Base-by-base conservation (phyloP, 2,329 filamentous ascomycete genomes). In the Ophiostoma himal-ulmi region DNA sequence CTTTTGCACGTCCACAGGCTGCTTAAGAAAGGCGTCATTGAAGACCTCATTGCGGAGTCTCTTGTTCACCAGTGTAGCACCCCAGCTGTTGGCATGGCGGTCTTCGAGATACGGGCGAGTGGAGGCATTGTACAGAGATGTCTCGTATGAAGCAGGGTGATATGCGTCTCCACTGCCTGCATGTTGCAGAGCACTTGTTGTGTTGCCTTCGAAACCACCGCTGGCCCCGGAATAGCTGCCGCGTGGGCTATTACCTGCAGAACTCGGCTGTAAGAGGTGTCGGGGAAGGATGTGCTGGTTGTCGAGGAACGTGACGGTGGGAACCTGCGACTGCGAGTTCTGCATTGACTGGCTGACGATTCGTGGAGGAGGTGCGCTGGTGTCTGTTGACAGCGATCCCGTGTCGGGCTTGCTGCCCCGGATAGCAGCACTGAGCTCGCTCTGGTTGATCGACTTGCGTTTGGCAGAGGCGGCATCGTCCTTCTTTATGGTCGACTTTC, bases 221-320 rank as follows among this genome's bases (percentile, higher is more conserved):
- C 57, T 72, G 6, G 39, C 67, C 6, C 41, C 66, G 1, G 71
- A 72, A 26, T 69, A 69, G 41, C 67, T 71, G 4, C 60, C 67
- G 8, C 69, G 71, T 7, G 68, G 69, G 11, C 79, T 69, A 57
- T 72, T 48, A 8, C 22, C 62, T n/a, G 69, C 67, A 5, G 69
- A 68, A 11, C 37, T 62, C 22, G 89, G 84, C 69, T 89, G 87
- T 68, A 97, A 90, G 37, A 97, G 84, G 75, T 91, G 92, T 65
- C 92, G 88, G 1, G 94, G 94, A 60, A 97, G 88, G 71, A 98
- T 96, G 77, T 98, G 94, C 74, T 91, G 88, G 77, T 98, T 98
- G 78, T 97, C 94, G 76, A 94, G 92, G 72, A 97, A 93, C 0
- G 95, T 93, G 66, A 98, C 94, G 57, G 95, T 94, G 1, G 94